Evolutionary conservation across 225 moss, liverwort and hornwort genomes (phyloP).

Genomic region (Marchantia paleacea): DNA sequence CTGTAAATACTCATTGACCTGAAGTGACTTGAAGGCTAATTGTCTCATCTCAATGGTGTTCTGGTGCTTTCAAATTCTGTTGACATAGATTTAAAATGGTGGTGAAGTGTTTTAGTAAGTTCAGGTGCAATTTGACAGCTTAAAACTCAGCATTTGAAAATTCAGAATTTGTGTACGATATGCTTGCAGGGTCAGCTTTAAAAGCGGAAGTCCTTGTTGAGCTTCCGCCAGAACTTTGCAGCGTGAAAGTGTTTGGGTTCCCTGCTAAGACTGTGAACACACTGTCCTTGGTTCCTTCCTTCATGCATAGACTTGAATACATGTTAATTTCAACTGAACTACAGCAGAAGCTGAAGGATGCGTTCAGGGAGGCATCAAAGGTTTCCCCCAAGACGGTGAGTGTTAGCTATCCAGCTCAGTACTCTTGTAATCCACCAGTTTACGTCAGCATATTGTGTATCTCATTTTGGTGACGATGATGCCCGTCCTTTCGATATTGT

Average conservation of each 20-base stretch:
- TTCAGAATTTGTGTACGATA: neutral
- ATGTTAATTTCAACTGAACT: slow-evolving; percentile 71
- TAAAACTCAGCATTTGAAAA: neutral
- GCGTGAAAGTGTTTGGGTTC: slow-evolving; percentile 63
- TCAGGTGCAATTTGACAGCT: too few species aligned
- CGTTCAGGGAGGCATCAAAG: slow-evolving; percentile 40
- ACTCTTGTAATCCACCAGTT: too few species aligned
- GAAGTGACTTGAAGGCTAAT: too few species aligned
- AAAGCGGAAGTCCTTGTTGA: slow-evolving; percentile 64
- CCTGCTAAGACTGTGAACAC: slow-evolving; percentile 58
- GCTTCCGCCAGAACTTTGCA: slow-evolving; percentile 79
- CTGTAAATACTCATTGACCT: too few species aligned
- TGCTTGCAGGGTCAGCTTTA: slow-evolving; percentile 42
- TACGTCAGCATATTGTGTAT: too few species aligned
- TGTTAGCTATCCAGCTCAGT: neutral
- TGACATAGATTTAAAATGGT: too few species aligned
- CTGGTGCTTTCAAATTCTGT: too few species aligned
- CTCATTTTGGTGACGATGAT: too few species aligned
- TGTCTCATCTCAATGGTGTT: too few species aligned
- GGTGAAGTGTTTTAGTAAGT: too few species aligned
- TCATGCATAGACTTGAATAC: slow-evolving; percentile 83
- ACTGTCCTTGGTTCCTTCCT: slow-evolving; percentile 75
- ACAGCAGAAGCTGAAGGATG: slow-evolving; percentile 46
- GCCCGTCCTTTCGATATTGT: neutral
- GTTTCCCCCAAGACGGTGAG: slow-evolving; percentile 58